Evolutionary conservation across 306 rosid species (phyloP), one percentile per base, ranked within the genome.

Genomic region (Begonia masoniana): DNA sequence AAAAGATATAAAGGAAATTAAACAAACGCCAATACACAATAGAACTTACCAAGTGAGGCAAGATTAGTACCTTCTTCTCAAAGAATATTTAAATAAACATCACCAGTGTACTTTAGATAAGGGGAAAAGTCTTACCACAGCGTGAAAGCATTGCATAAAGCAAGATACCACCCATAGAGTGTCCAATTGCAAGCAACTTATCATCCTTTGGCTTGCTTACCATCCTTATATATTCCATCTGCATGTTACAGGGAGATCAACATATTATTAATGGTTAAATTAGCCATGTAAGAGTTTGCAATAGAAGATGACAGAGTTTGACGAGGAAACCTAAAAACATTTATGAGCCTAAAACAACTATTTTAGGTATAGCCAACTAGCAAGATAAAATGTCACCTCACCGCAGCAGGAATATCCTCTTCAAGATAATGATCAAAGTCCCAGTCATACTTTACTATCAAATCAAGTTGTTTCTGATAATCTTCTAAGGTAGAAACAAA

Each of bases 161-260:
- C 79, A 91, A 74, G 71, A 91, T 91, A 51, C 99, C 99, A 50
- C 99, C 99, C 94, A 91, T 91, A 58, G 99, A 91, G 80, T 91
- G 99, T 61, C 99, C 99, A 74, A 86, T 77, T 49, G 96, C 99
- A 57, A 91, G 87, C 76, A 91, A 68, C 63, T 86, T 91, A 55
- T 94, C 96, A 79, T 91, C 99, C 71, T 77, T 81, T 23, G 99
- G 82, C 66, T 62, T 83, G 78, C 82, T 79, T 79, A 76, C 77
- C 51, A 59, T 71, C 70, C 72, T 60, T 68, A 91, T 83, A 70
- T 91, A 91, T 57, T 91, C 95, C 60, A 91, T 79, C 99, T 91
- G 81, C 58, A 69, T 21, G 23, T 15, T 47, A 69, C 43, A 56
- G 16, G 51, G 55, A 64, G 57, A 41, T 50, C 42, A 43, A 41